Evolutionary conservation across 352 stramenopile genomes (phyloP).

Genomic region (Globisporangium acanthophoron): DNA sequence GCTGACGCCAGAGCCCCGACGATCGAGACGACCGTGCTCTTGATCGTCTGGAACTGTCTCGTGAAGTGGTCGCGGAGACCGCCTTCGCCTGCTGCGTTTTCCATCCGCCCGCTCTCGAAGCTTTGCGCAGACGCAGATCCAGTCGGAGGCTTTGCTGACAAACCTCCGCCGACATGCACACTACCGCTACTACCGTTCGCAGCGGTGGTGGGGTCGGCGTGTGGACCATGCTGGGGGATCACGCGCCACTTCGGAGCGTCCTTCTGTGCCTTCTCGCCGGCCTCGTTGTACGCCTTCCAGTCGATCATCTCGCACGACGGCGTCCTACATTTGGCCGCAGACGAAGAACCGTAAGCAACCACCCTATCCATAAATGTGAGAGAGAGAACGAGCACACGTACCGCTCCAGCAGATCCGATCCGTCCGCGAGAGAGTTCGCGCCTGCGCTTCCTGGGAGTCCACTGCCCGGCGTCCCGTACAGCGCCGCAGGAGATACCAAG

Average conservation of each 20-base stretch:
- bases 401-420: conserved; percentile 21
- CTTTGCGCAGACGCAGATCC: conserved; percentile 3
- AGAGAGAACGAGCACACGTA: conserved; percentile 6
- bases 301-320: conserved; percentile 78
- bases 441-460: conserved; percentile 11
- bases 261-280: conserved; percentile 52
- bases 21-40: conserved; percentile 41
- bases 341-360: background rate
- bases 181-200: conserved; percentile 1
- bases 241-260: conserved; percentile 65
- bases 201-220: conserved; percentile 28
- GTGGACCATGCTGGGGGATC: conserved; percentile 72
- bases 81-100: conserved; percentile 11
- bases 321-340: conserved; percentile 17
- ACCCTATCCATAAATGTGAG: too few relatives aligned
- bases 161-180: background rate
- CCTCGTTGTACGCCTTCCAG: conserved; percentile 85
- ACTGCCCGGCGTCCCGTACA: conserved; percentile 23
- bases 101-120: conserved; percentile 3
- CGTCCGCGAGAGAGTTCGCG: conserved; percentile 10
- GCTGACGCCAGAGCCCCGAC: conserved; percentile 27
- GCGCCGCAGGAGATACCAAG: conserved; percentile 46
- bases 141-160: conserved; percentile 23
- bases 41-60: conserved; percentile 40
- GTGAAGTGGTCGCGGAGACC: conserved; percentile 30